phyloP scores from a whole-genome alignment of 495 filamentous ascomycete species.

The Podospora pseudocomata region DNA sequence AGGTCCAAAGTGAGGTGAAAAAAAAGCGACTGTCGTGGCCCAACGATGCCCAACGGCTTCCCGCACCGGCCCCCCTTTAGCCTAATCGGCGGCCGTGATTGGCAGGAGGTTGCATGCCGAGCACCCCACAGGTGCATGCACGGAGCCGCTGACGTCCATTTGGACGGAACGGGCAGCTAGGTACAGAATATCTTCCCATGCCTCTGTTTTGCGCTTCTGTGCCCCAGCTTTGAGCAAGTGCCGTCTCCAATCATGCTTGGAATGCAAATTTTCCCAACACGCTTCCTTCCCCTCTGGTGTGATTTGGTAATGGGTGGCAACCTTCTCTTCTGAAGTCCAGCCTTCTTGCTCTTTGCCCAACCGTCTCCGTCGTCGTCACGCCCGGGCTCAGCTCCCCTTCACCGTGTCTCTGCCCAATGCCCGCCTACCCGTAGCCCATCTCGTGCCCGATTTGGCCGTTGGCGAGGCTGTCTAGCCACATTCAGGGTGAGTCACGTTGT shows the following conservation, averaged over 20 bases:
- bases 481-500: constrained; percentile 29
- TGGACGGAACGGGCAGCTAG: constrained; percentile 18
- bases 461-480: constrained; percentile 28
- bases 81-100: constrained; percentile 14
- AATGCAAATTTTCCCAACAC: constrained; percentile 2
- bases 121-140: constrained; percentile 7
- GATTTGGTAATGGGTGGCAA: constrained; percentile 37
- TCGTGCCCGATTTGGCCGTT: constrained; percentile 21
- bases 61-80: background rate
- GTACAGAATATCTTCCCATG: background rate
- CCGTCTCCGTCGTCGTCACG: constrained; percentile 21
- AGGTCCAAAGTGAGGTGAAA: constrained; percentile 14
- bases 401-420: constrained; percentile 30
- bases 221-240: background rate
- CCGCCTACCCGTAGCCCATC: constrained; percentile 23
- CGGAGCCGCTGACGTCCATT: constrained; percentile 30
- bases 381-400: constrained; percentile 10
- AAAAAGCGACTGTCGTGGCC: constrained; percentile 22
- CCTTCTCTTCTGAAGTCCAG: background rate
- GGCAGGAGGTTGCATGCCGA: constrained; percentile 10
- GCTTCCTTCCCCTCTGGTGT: constrained; percentile 22
- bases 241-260: background rate
- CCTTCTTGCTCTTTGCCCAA: constrained; percentile 22
- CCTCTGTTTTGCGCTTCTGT: constrained; percentile 2
- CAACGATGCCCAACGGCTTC: constrained; percentile 31